These are phyloP conservation scores for Neonectria sp. DNA, from an alignment of 2,329 filamentous ascomycete genomes.

Conservation along the genomic window DNA sequence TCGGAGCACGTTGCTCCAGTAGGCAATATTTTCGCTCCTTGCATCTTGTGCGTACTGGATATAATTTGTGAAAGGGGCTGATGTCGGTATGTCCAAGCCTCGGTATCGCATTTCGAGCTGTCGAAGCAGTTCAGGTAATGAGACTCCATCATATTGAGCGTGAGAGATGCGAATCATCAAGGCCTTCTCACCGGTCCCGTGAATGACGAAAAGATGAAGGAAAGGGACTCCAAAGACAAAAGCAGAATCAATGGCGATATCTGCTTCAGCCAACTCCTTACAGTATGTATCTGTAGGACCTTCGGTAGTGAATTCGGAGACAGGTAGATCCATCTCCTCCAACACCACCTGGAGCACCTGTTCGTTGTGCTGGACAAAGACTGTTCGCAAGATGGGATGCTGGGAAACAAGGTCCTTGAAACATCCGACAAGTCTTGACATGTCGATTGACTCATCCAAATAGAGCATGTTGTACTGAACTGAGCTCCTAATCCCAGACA, in stretches of 20 bases:
- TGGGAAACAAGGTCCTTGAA: constrained; percentile 43
- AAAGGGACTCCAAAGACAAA: constrained; percentile 37
- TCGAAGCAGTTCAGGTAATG: constrained; percentile 58
- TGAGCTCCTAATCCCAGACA: constrained; percentile 42
- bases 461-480: constrained; percentile 50
- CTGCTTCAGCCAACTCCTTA: constrained; percentile 36
- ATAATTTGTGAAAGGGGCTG: constrained; percentile 39
- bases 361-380: constrained; percentile 40
- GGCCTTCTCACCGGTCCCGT: constrained; percentile 37
- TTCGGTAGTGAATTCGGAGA: constrained; percentile 29
- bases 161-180: constrained; percentile 58
- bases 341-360: constrained; percentile 43
- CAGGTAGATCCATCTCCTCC: constrained; percentile 32
- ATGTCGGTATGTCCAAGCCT: constrained; percentile 40
- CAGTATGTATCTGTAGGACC: constrained; percentile 34
- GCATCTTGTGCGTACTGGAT: constrained; percentile 26
- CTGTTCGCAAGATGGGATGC: constrained; percentile 46
- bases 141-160: constrained; percentile 66
- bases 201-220: constrained; percentile 39
- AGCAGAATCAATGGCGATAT: constrained; percentile 28
- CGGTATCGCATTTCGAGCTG: constrained; percentile 58
- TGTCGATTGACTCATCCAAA: constrained; percentile 43
- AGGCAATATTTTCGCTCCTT: constrained; percentile 32
- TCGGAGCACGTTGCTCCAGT: constrained; percentile 38
- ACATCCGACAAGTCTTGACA: constrained; percentile 31